Percentiles rank a stretch among this genome's conserved stretches.
phyloP scores from a whole-genome alignment of 1,139 yeast species.

The Eremothecium sinecaudum region DNA sequence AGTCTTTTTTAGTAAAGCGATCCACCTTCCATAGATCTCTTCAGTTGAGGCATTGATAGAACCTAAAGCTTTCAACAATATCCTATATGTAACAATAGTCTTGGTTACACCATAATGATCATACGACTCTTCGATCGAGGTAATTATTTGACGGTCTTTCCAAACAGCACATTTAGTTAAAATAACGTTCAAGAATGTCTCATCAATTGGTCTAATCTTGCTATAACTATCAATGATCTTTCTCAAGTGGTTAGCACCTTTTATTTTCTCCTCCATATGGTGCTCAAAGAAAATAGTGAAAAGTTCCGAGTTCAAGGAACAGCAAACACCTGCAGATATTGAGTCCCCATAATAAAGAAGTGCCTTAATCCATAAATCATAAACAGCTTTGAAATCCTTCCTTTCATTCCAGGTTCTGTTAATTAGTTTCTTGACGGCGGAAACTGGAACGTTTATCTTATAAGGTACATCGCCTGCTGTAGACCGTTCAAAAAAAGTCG shows the following conservation, averaged over 20 bases:
- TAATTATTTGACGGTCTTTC: constrained; percentile 57
- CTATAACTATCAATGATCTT: constrained; percentile 50
- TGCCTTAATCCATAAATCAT: constrained; percentile 57
- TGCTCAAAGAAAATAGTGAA: constrained; percentile 57
- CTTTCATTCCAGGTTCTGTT: constrained; percentile 52
- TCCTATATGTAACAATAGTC: constrained; percentile 67
- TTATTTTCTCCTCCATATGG: constrained; percentile 45
- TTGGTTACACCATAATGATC: constrained; percentile 48
- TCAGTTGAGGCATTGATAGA: constrained; percentile 46
- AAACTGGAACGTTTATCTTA: constrained; percentile 60
- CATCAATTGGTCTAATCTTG: constrained; percentile 51
- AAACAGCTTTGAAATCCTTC: constrained; percentile 49
- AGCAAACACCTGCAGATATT: constrained; percentile 55
- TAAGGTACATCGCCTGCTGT: constrained; percentile 60
- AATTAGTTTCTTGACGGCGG: constrained; percentile 60
- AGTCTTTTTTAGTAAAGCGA: constrained; percentile 44
- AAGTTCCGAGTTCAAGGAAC: constrained; percentile 61
- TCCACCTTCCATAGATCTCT: constrained; percentile 55
- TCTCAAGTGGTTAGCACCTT: constrained; percentile 51
- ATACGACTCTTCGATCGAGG: constrained; percentile 56
- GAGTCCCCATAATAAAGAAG: constrained; percentile 49
- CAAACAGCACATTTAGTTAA: constrained; percentile 60
- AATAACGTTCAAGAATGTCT: constrained; percentile 70
- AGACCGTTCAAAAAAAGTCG: constrained; percentile 65
- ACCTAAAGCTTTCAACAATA: constrained; percentile 67